A percentile compares a stretch with the other conserved stretches of the same genome.
Evolutionary conservation across 495 filamentous ascomycete genomes (phyloP).

Genomic region (Neurospora hispaniola): DNA sequence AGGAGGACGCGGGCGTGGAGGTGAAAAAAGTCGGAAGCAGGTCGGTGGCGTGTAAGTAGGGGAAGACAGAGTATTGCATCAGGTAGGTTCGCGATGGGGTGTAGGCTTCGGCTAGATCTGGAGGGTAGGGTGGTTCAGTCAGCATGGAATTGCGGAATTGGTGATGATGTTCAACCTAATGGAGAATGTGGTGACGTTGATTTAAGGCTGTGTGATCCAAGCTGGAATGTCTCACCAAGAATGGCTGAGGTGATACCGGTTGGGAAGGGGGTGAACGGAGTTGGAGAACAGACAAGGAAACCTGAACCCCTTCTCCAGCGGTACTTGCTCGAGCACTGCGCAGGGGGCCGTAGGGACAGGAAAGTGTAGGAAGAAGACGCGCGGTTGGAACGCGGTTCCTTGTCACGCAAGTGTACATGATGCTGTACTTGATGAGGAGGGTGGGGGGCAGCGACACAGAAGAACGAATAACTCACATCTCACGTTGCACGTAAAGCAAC

Average conservation of each 20-base stretch:
- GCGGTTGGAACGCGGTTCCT: neutral
- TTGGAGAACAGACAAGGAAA: too few relatives aligned
- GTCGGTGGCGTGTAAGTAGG: conserved; percentile 23
- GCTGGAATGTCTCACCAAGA: neutral
- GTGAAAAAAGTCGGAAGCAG: conserved; percentile 28
- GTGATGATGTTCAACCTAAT: neutral
- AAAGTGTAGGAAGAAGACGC: neutral
- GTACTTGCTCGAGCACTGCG: neutral
- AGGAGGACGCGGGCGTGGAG: conserved; percentile 16
- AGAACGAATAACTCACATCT: conserved; percentile 14
- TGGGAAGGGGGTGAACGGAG: too few relatives aligned
- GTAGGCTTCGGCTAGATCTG: neutral
- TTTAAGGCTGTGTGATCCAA: neutral
- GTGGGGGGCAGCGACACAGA: neutral
- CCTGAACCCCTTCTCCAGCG: too few relatives aligned
- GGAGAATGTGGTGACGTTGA: neutral
- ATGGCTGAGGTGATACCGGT: neutral
- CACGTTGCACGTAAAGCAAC: conserved; percentile 31
- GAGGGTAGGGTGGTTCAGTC: neutral
- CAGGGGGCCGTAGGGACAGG: neutral
- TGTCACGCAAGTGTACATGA: neutral
- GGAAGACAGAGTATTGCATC: conserved; percentile 29
- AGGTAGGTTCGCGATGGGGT: neutral
- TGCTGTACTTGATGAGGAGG: neutral
- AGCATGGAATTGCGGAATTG: conserved; percentile 15